Base-by-base conservation (phyloP, 371 early-diverging fungal genomes). In the Apophysomyces trapeziformis region DNA sequence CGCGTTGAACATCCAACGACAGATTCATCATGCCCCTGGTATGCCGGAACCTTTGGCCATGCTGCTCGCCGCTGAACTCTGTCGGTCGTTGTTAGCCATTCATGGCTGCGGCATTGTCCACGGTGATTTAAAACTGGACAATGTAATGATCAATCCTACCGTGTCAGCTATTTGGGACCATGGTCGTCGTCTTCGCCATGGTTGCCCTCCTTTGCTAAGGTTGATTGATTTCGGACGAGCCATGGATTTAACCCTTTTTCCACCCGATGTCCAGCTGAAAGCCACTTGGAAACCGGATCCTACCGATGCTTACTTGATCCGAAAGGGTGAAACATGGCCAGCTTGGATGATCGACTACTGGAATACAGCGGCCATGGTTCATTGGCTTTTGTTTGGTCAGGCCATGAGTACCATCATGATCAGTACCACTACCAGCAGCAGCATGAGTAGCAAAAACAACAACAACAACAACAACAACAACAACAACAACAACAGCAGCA, bases 41-140 rank as follows among this genome's bases (percentile, higher is more conserved):
- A 68, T 85, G 69, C 76, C 79, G 37, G 83, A 83, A 65, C 58
- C 75, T 5, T 60, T 83, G n/a, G 76, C 71, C 13, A 21, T 76
- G 18, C 60, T 75, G 5, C 68, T 82, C 9, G 67, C 62, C 0
- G 13, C 62, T 5, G 61, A 67, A 38, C 39, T 85, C 18, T 43
- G 83, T 7, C 45, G 72, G n/a, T 63, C 70, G 5, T 35, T 81
- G 9, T 26, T 39, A 4, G 58, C 63, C 1, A 61, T 83, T n/a
- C 85, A 85, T 57, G 11, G 18, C 0, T 60, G 66, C 2, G 69
- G 66, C 12, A 78, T 83, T 18, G 50, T 71, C 44, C 85, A 85
- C 63, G 76, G 78, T 50, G 85, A 85, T 61, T 62, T 85, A 21
- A 85, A 85, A 62, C 63, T 76, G 2, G 85, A 85, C 50, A 85